Conservation (phyloP, 192 early-diverging fungal genomes). For the Mortierella claussenii region DNA sequence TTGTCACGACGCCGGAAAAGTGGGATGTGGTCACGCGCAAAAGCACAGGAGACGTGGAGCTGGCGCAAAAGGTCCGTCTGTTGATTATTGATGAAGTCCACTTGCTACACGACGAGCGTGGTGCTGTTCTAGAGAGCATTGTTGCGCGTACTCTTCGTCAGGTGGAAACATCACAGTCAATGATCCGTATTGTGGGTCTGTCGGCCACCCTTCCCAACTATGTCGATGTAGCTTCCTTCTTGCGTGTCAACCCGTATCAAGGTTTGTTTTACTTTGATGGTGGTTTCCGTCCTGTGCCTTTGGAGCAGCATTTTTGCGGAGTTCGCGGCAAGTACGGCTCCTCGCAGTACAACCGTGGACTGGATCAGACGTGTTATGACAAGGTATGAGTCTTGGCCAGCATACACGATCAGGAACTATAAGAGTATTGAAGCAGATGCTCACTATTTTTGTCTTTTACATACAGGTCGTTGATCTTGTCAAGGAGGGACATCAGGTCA, state of each 20-base stretch:
- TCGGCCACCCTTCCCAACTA: slow-evolving; percentile 99
- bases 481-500: slow-evolving; percentile 91
- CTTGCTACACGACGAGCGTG: slow-evolving; percentile 95
- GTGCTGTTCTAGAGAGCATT: slow-evolving; percentile 95
- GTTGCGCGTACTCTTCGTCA: slow-evolving; percentile 94
- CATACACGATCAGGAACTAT: neutral
- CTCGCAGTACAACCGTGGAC: slow-evolving; percentile 64
- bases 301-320: slow-evolving; percentile 96
- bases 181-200: slow-evolving; percentile 97
- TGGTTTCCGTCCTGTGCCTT: slow-evolving; percentile 93
- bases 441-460: neutral
- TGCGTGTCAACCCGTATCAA: slow-evolving; percentile 91
- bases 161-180: slow-evolving; percentile 87
- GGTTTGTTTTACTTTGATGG: slow-evolving; percentile 98
- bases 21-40: slow-evolving; percentile 99
- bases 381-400: slow-evolving; percentile 52
- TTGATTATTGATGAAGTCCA: slow-evolving; percentile 99
- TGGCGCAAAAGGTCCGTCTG: slow-evolving; percentile 89
- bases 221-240: slow-evolving; percentile 92
- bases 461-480: slow-evolving; percentile 73
- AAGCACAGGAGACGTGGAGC: slow-evolving; percentile 91
- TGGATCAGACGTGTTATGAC: slow-evolving; percentile 91
- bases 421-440: neutral
- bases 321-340: slow-evolving; percentile 90
- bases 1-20: slow-evolving; percentile 99